Conservation (phyloP, 495 filamentous ascomycete species). For the Aspergillus sparsus region DNA sequence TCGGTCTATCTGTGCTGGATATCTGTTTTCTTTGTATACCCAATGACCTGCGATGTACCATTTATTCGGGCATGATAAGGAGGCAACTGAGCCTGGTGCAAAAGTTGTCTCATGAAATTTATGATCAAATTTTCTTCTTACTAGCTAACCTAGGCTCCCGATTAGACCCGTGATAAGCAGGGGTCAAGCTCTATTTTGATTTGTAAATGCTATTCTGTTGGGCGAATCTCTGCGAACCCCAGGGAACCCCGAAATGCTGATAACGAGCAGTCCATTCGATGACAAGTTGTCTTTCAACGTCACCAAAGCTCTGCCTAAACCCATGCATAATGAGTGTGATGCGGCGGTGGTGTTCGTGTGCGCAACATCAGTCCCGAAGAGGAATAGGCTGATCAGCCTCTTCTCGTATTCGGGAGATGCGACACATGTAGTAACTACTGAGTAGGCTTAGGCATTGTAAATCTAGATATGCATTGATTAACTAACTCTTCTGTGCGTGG, state of each 20-base stretch:
- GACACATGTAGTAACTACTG: not conserved
- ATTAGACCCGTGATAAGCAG: too few relatives aligned
- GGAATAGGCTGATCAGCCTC: not conserved
- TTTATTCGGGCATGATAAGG: not conserved
- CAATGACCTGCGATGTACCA: not conserved
- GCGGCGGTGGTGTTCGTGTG: not conserved
- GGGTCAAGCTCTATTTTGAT: too few relatives aligned
- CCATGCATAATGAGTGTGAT: not conserved
- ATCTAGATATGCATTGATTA: too few relatives aligned
- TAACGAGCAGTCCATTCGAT: too few relatives aligned
- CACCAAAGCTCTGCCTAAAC: not conserved
- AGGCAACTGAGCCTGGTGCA: not conserved
- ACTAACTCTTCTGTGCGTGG: too few relatives aligned
- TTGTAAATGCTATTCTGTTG: too few relatives aligned
- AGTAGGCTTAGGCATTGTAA: too few relatives aligned
- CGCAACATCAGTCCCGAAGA: not conserved
- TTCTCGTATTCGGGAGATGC: not conserved
- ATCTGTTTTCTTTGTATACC: not conserved
- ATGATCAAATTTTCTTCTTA: not conserved
- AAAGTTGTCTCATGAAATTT: constrained; percentile 1
- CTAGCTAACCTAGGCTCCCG: too few relatives aligned
- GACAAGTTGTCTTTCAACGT: too few relatives aligned
- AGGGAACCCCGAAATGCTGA: too few relatives aligned
- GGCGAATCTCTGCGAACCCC: too few relatives aligned
- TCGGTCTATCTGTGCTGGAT: not conserved